Evolutionary conservation across 257 asterid genomes (phyloP).

Genomic region (Solanum chiquidenum): DNA sequence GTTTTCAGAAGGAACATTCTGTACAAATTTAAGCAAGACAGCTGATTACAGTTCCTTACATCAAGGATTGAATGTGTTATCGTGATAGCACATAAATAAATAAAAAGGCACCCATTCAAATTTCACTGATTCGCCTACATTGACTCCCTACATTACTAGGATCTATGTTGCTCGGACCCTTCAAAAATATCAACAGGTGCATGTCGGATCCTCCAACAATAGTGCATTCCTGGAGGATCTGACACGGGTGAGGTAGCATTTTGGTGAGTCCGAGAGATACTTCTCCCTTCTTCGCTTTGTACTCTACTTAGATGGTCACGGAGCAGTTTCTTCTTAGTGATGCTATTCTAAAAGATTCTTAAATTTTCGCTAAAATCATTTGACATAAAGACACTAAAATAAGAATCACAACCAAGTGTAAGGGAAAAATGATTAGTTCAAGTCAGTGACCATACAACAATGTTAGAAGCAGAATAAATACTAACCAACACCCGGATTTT

Average conservation of each 20-base stretch:
- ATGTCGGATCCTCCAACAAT: neutral
- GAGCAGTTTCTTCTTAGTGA: neutral
- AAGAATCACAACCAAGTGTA: neutral
- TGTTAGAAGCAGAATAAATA: neutral
- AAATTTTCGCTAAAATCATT: neutral
- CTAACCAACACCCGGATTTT: slow-evolving; percentile 86
- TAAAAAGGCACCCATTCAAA: neutral
- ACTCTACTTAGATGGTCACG: neutral
- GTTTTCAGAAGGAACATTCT: neutral
- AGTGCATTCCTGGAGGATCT: neutral
- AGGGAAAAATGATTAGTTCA: neutral
- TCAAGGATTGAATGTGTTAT: neutral
- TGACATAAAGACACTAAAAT: neutral
- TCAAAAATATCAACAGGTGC: neutral
- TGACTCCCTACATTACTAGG: neutral
- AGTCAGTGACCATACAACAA: neutral
- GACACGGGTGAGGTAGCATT: neutral
- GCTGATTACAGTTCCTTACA: neutral
- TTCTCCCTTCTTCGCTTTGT: neutral
- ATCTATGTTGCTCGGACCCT: neutral
- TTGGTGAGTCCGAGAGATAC: neutral
- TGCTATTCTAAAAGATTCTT: neutral
- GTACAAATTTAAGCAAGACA: neutral
- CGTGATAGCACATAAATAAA: neutral
- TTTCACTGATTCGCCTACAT: neutral